These are phyloP conservation scores for Candida xyloterini DNA, from an alignment of 805 yeast genomes.

Conservation along the genomic window DNA sequence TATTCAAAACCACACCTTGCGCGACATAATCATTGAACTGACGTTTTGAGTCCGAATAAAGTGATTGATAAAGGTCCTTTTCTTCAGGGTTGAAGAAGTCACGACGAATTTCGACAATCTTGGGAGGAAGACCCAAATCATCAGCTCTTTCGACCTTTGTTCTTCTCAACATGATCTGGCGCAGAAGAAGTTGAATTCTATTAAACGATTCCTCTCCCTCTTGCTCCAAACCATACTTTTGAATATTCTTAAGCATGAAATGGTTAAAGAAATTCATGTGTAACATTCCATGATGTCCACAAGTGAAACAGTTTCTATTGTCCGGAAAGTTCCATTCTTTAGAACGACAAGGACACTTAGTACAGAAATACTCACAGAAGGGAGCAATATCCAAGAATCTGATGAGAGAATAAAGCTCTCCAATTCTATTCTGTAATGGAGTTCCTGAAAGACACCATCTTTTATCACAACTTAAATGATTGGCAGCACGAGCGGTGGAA, in stretches of 20 bases:
- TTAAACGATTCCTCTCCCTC: constrained; percentile 78
- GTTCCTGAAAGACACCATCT: constrained; percentile 96
- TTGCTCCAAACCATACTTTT: constrained; percentile 75
- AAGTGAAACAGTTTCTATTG: constrained; percentile 76
- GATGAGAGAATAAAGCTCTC: constrained; percentile 91
- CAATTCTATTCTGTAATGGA: constrained; percentile 93
- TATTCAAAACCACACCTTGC: constrained; percentile 93
- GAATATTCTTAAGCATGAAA: constrained; percentile 91
- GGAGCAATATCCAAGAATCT: constrained; percentile 83
- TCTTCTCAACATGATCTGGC: constrained; percentile 86
- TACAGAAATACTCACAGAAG: constrained; percentile 85
- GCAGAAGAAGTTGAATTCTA: constrained; percentile 68
- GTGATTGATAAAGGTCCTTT: constrained; percentile 82
- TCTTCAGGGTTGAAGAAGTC: constrained; percentile 94
- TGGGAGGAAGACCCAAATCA: constrained; percentile 95
- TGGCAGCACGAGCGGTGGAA: constrained; percentile 92
- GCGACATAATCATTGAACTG: constrained; percentile 91
- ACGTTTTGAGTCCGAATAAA: constrained; percentile 83
- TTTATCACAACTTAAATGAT: constrained; percentile 63
- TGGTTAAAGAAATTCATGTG: constrained; percentile 96
- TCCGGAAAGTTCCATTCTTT: constrained; percentile 83
- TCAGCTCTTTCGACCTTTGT: constrained; percentile 96
- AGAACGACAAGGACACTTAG: constrained; percentile 84
- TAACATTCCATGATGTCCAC: constrained; percentile 92
- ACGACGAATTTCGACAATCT: constrained; percentile 83